phyloP scores from a whole-genome alignment of 169 alveolate species.

The Ichthyophthirius multifiliis region DNA sequence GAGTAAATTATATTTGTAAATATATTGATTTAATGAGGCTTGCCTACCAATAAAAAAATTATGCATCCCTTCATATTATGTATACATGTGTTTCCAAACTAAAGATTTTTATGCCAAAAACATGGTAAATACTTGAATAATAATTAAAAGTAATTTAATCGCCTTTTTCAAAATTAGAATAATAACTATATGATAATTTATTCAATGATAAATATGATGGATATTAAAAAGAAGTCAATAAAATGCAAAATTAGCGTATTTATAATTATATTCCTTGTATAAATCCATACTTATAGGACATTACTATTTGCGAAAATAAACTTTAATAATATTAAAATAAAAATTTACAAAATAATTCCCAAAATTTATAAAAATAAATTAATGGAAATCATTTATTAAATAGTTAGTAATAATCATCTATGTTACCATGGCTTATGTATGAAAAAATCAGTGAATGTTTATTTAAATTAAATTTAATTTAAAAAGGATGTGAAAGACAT shows the following conservation, averaged over 20 bases:
- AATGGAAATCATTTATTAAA: neutral
- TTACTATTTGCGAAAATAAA: neutral
- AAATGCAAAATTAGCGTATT: neutral
- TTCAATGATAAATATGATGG: conserved; percentile 3
- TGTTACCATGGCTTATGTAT: neutral
- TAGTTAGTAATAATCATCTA: neutral
- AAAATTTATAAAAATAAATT: too few species aligned
- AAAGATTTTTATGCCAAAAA: neutral
- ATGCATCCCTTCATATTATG: neutral
- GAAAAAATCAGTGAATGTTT: neutral
- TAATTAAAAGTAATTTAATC: neutral
- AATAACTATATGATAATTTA: neutral
- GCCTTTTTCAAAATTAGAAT: neutral
- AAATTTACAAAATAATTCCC: too few species aligned
- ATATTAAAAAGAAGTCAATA: neutral
- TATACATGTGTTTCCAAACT: neutral
- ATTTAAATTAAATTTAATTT: neutral
- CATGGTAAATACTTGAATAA: neutral
- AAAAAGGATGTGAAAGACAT: neutral
- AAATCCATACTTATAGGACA: neutral
- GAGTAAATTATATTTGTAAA: neutral
- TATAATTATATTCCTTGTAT: neutral
- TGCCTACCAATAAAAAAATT: neutral
- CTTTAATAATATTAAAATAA: too few species aligned
- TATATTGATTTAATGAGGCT: neutral